These are phyloP conservation scores for Uronychia binucleata DNA, from an alignment of 73 alveolate genomes.

Conservation along the genomic window DNA sequence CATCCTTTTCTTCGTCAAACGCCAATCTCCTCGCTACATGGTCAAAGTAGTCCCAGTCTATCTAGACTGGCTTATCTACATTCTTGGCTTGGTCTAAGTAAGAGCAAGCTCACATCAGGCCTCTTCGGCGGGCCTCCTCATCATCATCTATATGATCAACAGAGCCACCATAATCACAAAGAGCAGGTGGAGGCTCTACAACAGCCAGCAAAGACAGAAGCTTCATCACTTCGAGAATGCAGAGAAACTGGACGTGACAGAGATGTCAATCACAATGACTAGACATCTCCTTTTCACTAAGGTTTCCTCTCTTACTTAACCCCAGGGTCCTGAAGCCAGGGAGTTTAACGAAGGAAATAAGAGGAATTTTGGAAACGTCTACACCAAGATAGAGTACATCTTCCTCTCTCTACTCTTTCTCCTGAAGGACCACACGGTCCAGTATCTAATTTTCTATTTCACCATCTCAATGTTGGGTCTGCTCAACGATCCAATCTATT, in stretches of 20 bases:
- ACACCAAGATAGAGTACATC: constrained; percentile 35
- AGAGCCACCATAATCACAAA: constrained; percentile 44
- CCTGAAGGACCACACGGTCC: constrained; percentile 43
- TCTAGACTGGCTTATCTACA: not conserved
- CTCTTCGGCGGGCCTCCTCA: constrained; percentile 34
- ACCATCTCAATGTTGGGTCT: constrained; percentile 51
- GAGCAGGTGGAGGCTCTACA: constrained; percentile 51
- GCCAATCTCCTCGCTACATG: constrained; percentile 8
- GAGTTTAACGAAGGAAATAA: constrained; percentile 48
- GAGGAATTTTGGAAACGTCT: constrained; percentile 41
- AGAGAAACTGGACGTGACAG: constrained; percentile 36
- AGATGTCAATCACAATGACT: constrained; percentile 45
- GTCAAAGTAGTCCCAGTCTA: constrained; percentile 2
- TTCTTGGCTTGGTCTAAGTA: constrained; percentile 30
- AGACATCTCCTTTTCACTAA: constrained; percentile 17
- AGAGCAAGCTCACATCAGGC: not conserved
- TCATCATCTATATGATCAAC: constrained; percentile 28
- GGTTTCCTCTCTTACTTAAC: no score
- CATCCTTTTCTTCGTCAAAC: constrained; percentile 12
- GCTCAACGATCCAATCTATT: constrained; percentile 34
- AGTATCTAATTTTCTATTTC: constrained; percentile 53
- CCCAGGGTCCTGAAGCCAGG: constrained; percentile 59
- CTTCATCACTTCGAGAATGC: constrained; percentile 18
- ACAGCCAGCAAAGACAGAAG: not conserved
- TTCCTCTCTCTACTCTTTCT: constrained; percentile 33